phyloP scores from a whole-genome alignment of 371 early-diverging fungal genomes.

The Mucor circinelloides region DNA sequence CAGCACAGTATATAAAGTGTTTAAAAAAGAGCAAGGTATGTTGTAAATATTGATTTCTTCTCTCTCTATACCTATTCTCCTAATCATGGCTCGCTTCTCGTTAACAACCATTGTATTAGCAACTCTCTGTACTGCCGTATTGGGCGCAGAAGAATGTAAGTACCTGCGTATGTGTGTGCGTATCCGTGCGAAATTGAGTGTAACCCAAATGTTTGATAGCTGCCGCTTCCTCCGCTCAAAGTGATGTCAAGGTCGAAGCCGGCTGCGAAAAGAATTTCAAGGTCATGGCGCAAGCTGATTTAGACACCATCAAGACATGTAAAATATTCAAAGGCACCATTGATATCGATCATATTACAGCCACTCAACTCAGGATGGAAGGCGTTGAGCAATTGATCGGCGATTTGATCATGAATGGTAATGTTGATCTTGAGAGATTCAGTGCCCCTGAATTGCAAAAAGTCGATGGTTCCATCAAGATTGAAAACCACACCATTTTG shows the following conservation, averaged over 20 bases:
- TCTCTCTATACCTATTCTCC: neutral
- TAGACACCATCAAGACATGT: constrained; percentile 50
- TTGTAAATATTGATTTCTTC: neutral
- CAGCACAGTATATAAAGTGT: neutral
- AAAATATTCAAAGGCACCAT: constrained; percentile 48
- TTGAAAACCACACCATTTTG: constrained; percentile 51
- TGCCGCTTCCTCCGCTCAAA: neutral
- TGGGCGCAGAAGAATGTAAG: constrained; percentile 13
- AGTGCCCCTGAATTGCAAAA: constrained; percentile 46
- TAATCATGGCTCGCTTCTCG: constrained; percentile 14
- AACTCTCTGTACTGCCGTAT: constrained; percentile 13
- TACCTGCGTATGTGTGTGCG: neutral
- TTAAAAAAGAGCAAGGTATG: neutral
- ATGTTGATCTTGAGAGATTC: constrained; percentile 39
- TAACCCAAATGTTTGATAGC: neutral
- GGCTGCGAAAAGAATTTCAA: constrained; percentile 15
- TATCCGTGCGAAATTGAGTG: neutral
- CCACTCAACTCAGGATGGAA: constrained; percentile 27
- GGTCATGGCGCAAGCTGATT: constrained; percentile 43
- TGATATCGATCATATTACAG: constrained; percentile 33
- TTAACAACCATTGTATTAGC: constrained; percentile 19
- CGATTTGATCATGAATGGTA: constrained; percentile 44
- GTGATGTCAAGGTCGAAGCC: neutral
- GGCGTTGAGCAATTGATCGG: constrained; percentile 48
- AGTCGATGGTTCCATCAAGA: constrained; percentile 46